phyloP scores from a whole-genome alignment of 345 rosid genomes.

The Linum lewisii region DNA sequence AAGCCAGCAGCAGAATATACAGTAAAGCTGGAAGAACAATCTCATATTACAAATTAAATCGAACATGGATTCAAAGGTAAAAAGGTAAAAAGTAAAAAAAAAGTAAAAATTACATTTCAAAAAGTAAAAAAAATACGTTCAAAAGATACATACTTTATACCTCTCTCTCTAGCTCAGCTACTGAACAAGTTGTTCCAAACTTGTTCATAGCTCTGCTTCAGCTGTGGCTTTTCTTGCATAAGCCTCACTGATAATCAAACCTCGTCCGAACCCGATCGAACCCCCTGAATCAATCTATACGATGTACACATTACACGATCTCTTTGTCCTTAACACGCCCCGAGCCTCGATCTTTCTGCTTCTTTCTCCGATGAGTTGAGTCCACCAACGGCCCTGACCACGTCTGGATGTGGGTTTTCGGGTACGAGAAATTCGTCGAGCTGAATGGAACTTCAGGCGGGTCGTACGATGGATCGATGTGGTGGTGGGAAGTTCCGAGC shows the following conservation, averaged over 20 bases:
- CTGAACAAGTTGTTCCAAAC: too few relatives aligned
- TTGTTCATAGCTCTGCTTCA: not conserved
- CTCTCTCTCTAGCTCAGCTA: too few relatives aligned
- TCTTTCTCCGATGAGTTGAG: slow-evolving; percentile 19
- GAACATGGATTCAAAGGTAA: too few relatives aligned
- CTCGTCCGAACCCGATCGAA: not conserved
- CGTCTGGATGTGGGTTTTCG: slow-evolving; percentile 22
- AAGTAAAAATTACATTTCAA: too few relatives aligned
- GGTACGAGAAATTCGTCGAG: slow-evolving; percentile 23
- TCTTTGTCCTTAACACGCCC: slow-evolving; percentile 25
- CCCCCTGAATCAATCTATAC: not conserved
- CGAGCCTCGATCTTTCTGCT: slow-evolving; percentile 29
- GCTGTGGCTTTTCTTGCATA: slow-evolving; percentile 21
- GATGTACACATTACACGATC: slow-evolving; percentile 13
- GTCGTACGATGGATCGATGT: slow-evolving; percentile 18
- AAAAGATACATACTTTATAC: too few relatives aligned
- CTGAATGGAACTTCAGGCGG: slow-evolving; percentile 26
- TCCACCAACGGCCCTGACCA: slow-evolving; percentile 30
- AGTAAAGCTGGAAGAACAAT: too few relatives aligned
- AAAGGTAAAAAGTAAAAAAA: too few relatives aligned
- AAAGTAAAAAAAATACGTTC: too few relatives aligned
- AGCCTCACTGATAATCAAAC: not conserved
- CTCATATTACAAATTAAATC: too few relatives aligned
- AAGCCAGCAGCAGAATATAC: too few relatives aligned
- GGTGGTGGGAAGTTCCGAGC: slow-evolving; percentile 19